Evolutionary conservation across 352 stramenopile species (phyloP), one percentile per base, ranked within the genome.

Genomic region (Phytophthora capsici): DNA sequence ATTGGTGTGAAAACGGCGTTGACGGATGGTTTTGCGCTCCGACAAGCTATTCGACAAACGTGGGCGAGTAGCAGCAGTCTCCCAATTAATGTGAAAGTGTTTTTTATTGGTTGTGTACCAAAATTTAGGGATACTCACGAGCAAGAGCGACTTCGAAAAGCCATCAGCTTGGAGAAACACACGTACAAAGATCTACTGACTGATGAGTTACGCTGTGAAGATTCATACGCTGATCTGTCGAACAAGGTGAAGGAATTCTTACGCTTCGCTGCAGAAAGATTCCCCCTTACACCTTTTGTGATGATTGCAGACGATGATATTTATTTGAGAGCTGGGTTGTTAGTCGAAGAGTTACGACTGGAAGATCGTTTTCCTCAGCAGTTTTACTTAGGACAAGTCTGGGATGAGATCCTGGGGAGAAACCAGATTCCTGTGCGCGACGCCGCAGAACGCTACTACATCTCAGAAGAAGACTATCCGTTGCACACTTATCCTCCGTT

Each of bases 231-330:
- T n/a, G 38, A 70, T 5, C 64, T 90, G 14, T 41, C 82, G 0
- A 68, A 78, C 53, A 89, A 92, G 34, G 73, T 83, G 8, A 82
- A 83, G 23, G 63, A 72, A 32, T 92, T 92, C 32, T 49, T 88
- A 57, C 57, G 59, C 7, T 85, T 77, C 50, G 65, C 65, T 0
- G 16, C 34, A 7, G 1, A 50, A 7, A 38, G 0, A 2, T 71
- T 56, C 14, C 16, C 57, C 12, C 43, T 48, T 8, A 57, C 64
- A 12, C 46, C 61, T 30, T 88, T 83, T 32, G 48, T 86, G n/a
- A 82, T 88, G 73, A 75, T 88, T 20, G 57, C 64, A 9, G 79
- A 88, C 46, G 78, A 88, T 38, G 78, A 88, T 43, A 75, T 88
- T 36, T 88, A 85, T 22, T 65, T 88, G 0, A 56, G 71, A 37